Evolutionary conservation across 176 grass and related monocot genomes (phyloP).

Genomic region (Dendrocalamus sinicus): DNA sequence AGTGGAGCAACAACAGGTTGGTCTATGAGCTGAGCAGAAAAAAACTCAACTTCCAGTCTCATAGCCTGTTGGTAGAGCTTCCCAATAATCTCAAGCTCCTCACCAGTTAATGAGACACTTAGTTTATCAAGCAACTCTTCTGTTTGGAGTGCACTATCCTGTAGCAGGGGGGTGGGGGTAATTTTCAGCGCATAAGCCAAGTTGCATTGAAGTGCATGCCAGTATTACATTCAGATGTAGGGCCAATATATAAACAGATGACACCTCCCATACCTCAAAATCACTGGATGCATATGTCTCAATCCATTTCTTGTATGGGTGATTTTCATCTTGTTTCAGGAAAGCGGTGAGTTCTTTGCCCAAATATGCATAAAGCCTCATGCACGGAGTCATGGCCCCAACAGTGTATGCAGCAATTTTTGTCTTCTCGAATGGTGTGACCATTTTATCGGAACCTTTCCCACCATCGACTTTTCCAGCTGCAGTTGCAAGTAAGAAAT

Average conservation of each 20-base stretch:
- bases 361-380: conserved; percentile 91
- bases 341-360: conserved; percentile 70
- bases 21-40: conserved; percentile 59
- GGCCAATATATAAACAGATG: neutral
- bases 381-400: conserved; percentile 89
- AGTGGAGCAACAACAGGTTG: conserved; percentile 75
- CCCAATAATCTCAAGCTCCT: conserved; percentile 89
- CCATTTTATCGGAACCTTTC: conserved; percentile 88
- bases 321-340: conserved; percentile 62
- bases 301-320: conserved; percentile 89
- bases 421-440: conserved; percentile 96
- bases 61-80: conserved; percentile 92
- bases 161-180: neutral
- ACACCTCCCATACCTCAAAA: conserved; percentile 73
- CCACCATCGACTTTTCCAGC: conserved; percentile 85
- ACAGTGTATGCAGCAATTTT: conserved; percentile 96
- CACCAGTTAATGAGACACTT: conserved; percentile 86
- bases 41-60: conserved; percentile 86
- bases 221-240: conserved; percentile 32
- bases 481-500: conserved; percentile 87
- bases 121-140: conserved; percentile 95
- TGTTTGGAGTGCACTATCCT: conserved; percentile 78
- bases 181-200: conserved; percentile 31
- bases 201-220: neutral
- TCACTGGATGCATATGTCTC: conserved; percentile 66